Base-by-base conservation (phyloP, 805 yeast species). In the Cyberlindnera maclurae region DNA sequence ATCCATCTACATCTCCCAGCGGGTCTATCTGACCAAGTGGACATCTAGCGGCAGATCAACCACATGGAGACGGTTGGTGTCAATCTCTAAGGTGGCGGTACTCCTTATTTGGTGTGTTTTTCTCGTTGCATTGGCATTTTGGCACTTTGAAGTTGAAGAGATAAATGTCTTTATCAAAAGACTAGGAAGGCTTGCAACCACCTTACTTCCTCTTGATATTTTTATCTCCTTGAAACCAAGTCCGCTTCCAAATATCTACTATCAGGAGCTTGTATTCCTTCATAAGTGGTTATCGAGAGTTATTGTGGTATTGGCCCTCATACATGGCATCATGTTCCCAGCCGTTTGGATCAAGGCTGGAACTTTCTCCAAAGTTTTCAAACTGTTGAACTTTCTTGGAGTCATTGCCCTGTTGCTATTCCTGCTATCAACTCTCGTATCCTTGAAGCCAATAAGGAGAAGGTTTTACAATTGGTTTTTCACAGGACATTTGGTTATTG, bases 221-320 rank as follows among this genome's bases (percentile, higher is more conserved):
- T 65, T 73, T 29, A 50, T 82, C 13, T 75, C 74, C 2, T 49
- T 80, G 12, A 64, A 80, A 39, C 86, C 87, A 2, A 60, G 69
- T n/a, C 70, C 71, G 29, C 52, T 70, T 38, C 67, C 66, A 4
- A 52, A 61, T 38, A 71, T 55, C 52, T 50, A 71, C 37, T 83
- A 83, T 50, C 55, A 79, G 42, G 75, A 73, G 37, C 59, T 74
- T 12, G 51, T 83, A 11, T 65, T 65, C 15, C 49, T 82, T 8
- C 94, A 83, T 54, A 81, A 80, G 50, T 82, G 90, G 89, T 46
- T 80, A 1, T 78, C 88, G 4, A 62, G 90, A 42, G 29, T 77
- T 2, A 69, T 80, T 16, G 52, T 77, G 1, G 43, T 66, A 0
- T 53, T 70, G 26, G 68, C 70, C 0, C 31, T 68, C 0, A 34